Evolutionary conservation across 1,139 yeast genomes (phyloP), one percentile per base, ranked within the genome.

Genomic region (Suhomyces bribrorum): DNA sequence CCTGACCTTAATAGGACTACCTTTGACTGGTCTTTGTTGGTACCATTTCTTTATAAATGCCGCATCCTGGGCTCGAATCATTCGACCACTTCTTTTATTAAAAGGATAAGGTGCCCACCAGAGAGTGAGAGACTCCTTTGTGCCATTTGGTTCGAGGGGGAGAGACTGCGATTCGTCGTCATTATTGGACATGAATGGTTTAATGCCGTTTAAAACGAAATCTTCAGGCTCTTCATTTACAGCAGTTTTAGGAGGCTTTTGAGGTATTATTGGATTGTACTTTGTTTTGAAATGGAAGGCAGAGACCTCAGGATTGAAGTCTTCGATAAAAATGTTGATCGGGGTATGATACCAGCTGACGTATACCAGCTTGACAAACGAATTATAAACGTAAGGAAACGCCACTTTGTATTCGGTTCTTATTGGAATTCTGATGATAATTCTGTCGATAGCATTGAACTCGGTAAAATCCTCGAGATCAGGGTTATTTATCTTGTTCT

Each of bases 101-200:
- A 86, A 92, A 0, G 99, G 98, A 49, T 71, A 79, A 3, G 96
- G 90, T 0, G 97, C 89, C 75, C 83, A 75, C 70, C 81, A 81
- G 18, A 90, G 64, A 22, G 77, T 71, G 2, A 90, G 54, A 0
- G 95, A 88, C 26, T 74, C 73, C 1, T 74, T 63, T 0, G 85
- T 71, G 17, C 77, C 75, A 5, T 14, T 5, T 8, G 38, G 72
- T 25, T 63, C 71, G 3, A 64, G 17, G 1, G 56, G 49, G 5
- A 11, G 17, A 12, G 15, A 5, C 5, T 18, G 28, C 9, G 18
- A 24, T 7, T 25, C 26, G 14, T 26, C 40, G 8, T 36, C 42
- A 2, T 28, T 34, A 3, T 34, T 33, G 6, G 26, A 36, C 38
- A 50, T 24, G 27, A 47, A 46, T 6, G 54, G 54, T 2, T 11